A percentile compares a stretch with the other conserved stretches of the same genome.
Conservation (phyloP, 768 basidiomycete genomes). For the Coprinopsis strossmayeri region DNA sequence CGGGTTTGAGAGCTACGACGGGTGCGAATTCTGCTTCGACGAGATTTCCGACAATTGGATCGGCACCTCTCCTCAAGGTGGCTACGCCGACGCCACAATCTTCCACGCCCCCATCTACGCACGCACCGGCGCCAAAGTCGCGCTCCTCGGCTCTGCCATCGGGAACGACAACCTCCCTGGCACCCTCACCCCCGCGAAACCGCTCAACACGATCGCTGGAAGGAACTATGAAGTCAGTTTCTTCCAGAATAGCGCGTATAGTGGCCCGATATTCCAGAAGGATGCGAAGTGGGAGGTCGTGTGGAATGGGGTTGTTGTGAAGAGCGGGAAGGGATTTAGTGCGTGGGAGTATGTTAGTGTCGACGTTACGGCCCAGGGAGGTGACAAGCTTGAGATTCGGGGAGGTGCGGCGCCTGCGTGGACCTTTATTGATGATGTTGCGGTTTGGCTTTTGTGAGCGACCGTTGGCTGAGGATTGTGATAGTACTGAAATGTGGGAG, state of each 20-base stretch:
- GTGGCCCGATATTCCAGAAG: constrained; percentile 24
- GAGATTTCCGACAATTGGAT: constrained; percentile 30
- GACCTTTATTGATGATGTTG: constrained; percentile 42
- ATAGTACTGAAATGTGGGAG: no score
- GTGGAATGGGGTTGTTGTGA: constrained; percentile 37
- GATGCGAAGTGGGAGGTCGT: constrained; percentile 31
- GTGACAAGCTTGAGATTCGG: constrained; percentile 30
- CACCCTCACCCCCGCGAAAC: constrained; percentile 26
- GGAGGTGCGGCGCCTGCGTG: constrained; percentile 42
- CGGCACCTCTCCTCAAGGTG: constrained; percentile 28
- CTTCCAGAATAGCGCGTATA: constrained; percentile 36
- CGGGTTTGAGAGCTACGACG: constrained; percentile 35
- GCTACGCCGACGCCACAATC: constrained; percentile 35
- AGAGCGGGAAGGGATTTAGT: constrained; percentile 27
- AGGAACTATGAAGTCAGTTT: constrained; percentile 32
- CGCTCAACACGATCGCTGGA: constrained; percentile 30
- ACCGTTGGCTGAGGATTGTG: no score
- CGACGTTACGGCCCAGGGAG: constrained; percentile 27
- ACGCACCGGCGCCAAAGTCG: constrained; percentile 31
- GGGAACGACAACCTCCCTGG: constrained; percentile 31
- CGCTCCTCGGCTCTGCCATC: constrained; percentile 35
- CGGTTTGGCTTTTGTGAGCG: constrained; percentile 15
- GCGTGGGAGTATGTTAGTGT: constrained; percentile 32
- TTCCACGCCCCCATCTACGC: constrained; percentile 36
- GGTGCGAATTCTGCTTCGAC: constrained; percentile 35